Conservation (phyloP, 768 basidiomycete species). For the Cystobasidium tubakii region DNA sequence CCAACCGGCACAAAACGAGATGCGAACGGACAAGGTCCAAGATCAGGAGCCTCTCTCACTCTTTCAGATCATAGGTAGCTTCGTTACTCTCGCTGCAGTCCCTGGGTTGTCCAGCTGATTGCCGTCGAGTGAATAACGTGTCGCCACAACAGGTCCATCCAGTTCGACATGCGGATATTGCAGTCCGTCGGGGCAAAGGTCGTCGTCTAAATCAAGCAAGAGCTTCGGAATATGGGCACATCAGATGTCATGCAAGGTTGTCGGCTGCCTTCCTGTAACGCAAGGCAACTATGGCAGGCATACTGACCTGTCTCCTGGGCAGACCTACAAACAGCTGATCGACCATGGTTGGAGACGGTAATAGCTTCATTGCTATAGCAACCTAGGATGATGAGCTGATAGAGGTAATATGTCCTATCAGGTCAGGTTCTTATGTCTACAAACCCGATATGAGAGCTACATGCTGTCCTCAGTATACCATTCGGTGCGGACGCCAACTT, state of each 20-base stretch:
- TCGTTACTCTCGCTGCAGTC: background rate
- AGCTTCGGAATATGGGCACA: constrained; percentile 37
- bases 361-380: background rate
- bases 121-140: too few species aligned
- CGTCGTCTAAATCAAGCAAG: constrained; percentile 1
- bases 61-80: constrained; percentile 25
- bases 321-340: constrained; percentile 50
- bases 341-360: constrained; percentile 50
- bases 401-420: background rate
- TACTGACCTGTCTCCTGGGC: background rate
- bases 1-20: background rate
- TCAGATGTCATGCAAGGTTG: constrained; percentile 30
- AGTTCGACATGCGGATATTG: constrained; percentile 36
- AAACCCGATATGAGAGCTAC: constrained; percentile 73
- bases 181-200: constrained; percentile 24
- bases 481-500: constrained; percentile 58
- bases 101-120: too few species aligned
- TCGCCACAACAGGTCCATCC: constrained; percentile 21
- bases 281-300: background rate
- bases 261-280: background rate
- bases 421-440: constrained; percentile 62
- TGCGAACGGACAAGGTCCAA: background rate
- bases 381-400: background rate
- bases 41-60: constrained; percentile 28
- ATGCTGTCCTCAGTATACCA: constrained; percentile 93